Evolutionary conservation across 257 asterid species (phyloP).

Genomic region (Penstemon eatonii): DNA sequence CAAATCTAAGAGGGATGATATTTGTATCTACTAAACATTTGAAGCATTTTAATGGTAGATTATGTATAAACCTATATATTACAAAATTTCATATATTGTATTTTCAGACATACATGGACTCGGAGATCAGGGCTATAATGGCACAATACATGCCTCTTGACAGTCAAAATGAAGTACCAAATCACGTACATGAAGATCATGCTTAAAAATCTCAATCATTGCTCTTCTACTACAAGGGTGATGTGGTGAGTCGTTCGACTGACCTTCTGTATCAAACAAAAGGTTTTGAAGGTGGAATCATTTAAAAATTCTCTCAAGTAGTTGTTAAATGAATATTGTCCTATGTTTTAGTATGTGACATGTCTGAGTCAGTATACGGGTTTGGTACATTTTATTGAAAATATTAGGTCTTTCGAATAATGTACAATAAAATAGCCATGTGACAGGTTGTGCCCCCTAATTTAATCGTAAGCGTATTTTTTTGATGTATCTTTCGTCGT

Average conservation of each 20-base stretch:
- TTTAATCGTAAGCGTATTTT: constrained; percentile 2
- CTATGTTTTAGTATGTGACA: no score
- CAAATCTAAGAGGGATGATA: no score
- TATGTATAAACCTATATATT: background rate
- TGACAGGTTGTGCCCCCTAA: constrained; percentile 3
- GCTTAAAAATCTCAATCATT: constrained; percentile 40
- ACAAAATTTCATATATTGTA: constrained; percentile 7
- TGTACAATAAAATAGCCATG: constrained; percentile 31
- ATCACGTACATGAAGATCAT: constrained; percentile 48
- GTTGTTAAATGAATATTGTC: no score
- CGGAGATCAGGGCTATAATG: constrained; percentile 88
- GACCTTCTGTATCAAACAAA: background rate
- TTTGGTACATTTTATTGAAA: background rate
- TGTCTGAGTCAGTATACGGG: no score
- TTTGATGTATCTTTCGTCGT: constrained; percentile 6
- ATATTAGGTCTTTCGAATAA: constrained; percentile 16
- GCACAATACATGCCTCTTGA: constrained; percentile 92
- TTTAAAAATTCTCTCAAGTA: background rate
- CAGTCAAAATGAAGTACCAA: constrained; percentile 68
- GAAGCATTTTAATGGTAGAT: background rate
- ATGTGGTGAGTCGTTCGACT: background rate
- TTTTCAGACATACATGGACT: constrained; percentile 80
- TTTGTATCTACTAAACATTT: no score
- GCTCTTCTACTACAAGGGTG: background rate
- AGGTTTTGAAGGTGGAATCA: constrained; percentile 12